Evolutionary conservation across 2,329 filamentous ascomycete species (phyloP), one percentile per base, ranked within the genome.

Genomic region (Sphaerostilbella broomeana): DNA sequence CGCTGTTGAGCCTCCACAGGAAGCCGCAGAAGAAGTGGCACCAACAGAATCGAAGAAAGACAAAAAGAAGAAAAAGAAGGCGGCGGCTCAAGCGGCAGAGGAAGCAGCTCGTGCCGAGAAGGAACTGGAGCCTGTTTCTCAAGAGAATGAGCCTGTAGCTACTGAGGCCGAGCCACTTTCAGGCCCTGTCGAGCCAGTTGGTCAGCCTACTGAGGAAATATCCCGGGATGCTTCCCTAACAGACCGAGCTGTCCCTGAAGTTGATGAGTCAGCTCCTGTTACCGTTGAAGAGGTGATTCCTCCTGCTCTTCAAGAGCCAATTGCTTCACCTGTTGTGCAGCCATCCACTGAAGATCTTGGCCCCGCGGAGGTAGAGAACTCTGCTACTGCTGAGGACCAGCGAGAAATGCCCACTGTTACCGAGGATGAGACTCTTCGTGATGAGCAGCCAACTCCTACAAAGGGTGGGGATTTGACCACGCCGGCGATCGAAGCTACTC

Each of bases 261-360:
- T 10, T 18, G 29, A 27, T 4, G 42, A 37, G 13, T 17, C 21
- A 6, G 32, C 16, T 13, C 21, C 35, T 28, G 20, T 15, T 27
- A 15, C 32, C 16, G 12, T 10, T 19, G 38, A 40, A 15, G 31
- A 38, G 8, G 35, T 12, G 6, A 22, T n/a, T 9, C 18, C 11
- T 3, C 19, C 35, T 18, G 15, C 11, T 25, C 22, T 25, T 25
- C 29, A 13, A 16, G 25, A 25, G 25, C 20, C 34, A 13, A 13
- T 19, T 10, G 7, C 34, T 17, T 37, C 22, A n/a, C 24, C 26
- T 12, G 35, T 31, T 12, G 4, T 40, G 12, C 25, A 30, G 3
- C 34, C 38, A 10, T 34, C 35, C 12, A 40, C 35, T 30, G 38
- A 40, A 35, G 38, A 40, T 18, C 18, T 16, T 33, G 37, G 22